Conservation (phyloP, 371 early-diverging fungal genomes). For the Actinomucor elegans region DNA sequence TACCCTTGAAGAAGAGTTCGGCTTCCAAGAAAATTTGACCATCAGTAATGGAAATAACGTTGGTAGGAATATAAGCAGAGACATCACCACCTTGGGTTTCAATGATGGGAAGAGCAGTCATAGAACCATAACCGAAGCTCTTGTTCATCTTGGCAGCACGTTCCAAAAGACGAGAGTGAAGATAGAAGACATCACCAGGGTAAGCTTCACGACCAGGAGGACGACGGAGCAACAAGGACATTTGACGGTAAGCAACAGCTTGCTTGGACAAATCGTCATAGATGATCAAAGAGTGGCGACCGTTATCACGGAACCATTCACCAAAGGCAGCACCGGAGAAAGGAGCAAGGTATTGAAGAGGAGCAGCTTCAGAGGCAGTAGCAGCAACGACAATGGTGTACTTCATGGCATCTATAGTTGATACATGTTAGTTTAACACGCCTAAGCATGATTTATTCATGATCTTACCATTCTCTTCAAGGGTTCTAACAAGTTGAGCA, state of each 20-base stretch:
- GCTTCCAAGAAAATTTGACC: constrained; percentile 93
- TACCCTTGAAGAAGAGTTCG: constrained; percentile 98
- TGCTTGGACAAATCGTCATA: constrained; percentile 98
- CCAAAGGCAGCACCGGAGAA: constrained; percentile 94
- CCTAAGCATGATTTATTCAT: neutral
- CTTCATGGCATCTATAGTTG: constrained; percentile 57
- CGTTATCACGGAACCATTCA: constrained; percentile 97
- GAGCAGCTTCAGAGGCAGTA: constrained; percentile 95
- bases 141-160: constrained; percentile 98
- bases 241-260: constrained; percentile 98
- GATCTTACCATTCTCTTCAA: constrained; percentile 76
- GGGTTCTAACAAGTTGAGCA: constrained; percentile 95
- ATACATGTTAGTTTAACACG: neutral
- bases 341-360: constrained; percentile 95
- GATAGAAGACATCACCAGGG: constrained; percentile 98
- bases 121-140: constrained; percentile 87
- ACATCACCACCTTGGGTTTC: constrained; percentile 99
- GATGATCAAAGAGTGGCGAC: constrained; percentile 91
- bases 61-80: constrained; percentile 97
- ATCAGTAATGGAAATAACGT: constrained; percentile 98
- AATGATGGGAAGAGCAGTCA: constrained; percentile 96
- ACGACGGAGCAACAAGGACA: constrained; percentile 96
- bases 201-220: constrained; percentile 98
- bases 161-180: constrained; percentile 96
- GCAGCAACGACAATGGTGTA: constrained; percentile 96